phyloP scores from a whole-genome alignment of 192 early-diverging fungal species.

The Entomortierella chlamydospora region DNA sequence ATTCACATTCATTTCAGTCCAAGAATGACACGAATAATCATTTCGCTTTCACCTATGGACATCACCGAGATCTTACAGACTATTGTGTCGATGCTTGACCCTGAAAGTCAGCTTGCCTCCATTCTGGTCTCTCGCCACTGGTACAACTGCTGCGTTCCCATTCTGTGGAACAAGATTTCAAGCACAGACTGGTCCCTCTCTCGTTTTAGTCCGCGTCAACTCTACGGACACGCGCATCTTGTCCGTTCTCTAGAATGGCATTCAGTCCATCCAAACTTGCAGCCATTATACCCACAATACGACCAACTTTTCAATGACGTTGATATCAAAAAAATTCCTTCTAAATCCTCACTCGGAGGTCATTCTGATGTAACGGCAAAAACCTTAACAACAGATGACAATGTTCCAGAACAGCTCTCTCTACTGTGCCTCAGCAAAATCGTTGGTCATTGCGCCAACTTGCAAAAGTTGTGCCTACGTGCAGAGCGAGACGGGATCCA shows the following conservation, averaged over 20 bases:
- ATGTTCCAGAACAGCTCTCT: conserved; percentile 9
- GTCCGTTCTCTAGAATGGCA: conserved; percentile 20
- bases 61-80: conserved; percentile 16
- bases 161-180: conserved; percentile 21
- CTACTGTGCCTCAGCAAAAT: conserved; percentile 18
- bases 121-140: conserved; percentile 23
- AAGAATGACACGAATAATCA: neutral
- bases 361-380: neutral
- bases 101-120: conserved; percentile 5
- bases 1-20: neutral
- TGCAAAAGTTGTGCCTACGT: conserved; percentile 20
- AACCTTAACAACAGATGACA: neutral
- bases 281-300: neutral
- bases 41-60: neutral
- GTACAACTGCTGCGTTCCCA: conserved; percentile 8
- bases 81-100: conserved; percentile 13
- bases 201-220: conserved; percentile 11
- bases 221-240: conserved; percentile 19
- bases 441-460: conserved; percentile 9
- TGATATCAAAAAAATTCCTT: neutral
- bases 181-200: conserved; percentile 11
- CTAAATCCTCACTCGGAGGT: neutral
- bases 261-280: neutral
- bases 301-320: too few species aligned
- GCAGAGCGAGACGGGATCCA: conserved; percentile 7